Evolutionary conservation across 768 basidiomycete genomes (phyloP).

Genomic region (Russula lepida): DNA sequence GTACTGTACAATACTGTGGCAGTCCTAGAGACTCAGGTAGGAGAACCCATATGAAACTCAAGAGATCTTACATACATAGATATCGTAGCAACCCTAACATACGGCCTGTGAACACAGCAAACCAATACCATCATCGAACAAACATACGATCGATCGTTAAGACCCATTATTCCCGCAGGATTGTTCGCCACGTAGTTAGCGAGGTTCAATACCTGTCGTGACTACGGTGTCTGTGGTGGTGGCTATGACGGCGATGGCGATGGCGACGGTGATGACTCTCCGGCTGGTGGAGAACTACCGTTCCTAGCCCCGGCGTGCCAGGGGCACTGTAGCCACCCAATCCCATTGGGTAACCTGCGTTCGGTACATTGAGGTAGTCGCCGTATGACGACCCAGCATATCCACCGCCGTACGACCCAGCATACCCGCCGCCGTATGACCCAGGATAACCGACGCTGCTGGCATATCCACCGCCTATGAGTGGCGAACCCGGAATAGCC

Average conservation of each 20-base stretch:
- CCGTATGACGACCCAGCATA: slow-evolving; percentile 3
- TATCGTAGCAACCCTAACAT: not conserved
- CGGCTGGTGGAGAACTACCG: not conserved
- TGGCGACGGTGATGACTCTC: not conserved
- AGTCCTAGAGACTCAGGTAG: not conserved
- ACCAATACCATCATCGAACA: not conserved
- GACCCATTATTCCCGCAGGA: not conserved
- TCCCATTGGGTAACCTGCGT: not conserved
- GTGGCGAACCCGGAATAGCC: slow-evolving; percentile 2
- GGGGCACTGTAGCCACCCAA: not conserved
- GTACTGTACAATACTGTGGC: not conserved
- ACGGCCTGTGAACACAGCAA: too few species aligned
- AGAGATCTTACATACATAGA: not conserved
- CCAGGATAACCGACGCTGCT: not conserved
- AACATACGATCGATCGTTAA: not conserved
- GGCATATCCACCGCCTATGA: not conserved
- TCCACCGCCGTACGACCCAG: not conserved
- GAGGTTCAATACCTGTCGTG: slow-evolving; percentile 6
- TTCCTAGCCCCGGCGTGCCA: not conserved
- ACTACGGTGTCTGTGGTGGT: slow-evolving; percentile 18
- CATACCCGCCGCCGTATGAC: too few species aligned
- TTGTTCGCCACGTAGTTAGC: not conserved
- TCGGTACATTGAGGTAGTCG: not conserved
- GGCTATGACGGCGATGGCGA: not conserved
- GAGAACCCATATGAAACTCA: not conserved